A percentile compares a stretch with the other conserved stretches of the same genome.
Evolutionary conservation across 345 rosid genomes (phyloP).

Genomic region (Eucalyptus sp.): DNA sequence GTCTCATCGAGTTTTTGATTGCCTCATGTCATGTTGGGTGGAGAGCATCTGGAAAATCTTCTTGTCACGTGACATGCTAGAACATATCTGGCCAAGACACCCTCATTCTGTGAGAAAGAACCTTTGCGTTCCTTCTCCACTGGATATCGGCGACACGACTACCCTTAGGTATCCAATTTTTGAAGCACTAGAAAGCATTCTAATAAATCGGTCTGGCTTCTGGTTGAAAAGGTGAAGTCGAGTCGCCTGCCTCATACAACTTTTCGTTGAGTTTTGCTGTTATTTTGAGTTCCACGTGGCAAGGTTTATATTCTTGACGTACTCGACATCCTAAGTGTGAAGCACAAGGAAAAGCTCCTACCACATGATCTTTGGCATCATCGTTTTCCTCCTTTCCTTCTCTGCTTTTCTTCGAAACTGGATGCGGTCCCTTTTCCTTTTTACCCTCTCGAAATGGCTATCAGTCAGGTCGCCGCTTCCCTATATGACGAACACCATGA

Average conservation of each 20-base stretch:
- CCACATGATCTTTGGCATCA: background rate
- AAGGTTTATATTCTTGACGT: background rate
- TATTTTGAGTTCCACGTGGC: background rate
- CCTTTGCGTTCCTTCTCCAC: background rate
- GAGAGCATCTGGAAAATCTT: background rate
- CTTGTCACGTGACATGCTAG: background rate
- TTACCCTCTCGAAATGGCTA: background rate
- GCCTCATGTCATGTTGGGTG: background rate
- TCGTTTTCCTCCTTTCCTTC: background rate
- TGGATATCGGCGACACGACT: background rate
- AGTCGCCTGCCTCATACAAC: background rate
- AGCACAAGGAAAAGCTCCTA: background rate
- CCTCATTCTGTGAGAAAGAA: background rate
- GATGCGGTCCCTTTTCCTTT: background rate
- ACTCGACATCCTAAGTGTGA: background rate
- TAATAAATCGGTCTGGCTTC: background rate
- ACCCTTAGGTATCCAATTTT: background rate
- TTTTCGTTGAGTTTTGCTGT: background rate
- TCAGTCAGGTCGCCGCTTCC: background rate
- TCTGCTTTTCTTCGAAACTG: background rate
- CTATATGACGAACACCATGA: background rate
- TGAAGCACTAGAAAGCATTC: background rate
- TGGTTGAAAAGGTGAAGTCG: background rate
- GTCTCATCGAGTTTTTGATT: background rate
- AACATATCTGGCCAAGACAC: background rate